Evolutionary conservation across 345 rosid genomes (phyloP).

Genomic region (Trapa incisa): DNA sequence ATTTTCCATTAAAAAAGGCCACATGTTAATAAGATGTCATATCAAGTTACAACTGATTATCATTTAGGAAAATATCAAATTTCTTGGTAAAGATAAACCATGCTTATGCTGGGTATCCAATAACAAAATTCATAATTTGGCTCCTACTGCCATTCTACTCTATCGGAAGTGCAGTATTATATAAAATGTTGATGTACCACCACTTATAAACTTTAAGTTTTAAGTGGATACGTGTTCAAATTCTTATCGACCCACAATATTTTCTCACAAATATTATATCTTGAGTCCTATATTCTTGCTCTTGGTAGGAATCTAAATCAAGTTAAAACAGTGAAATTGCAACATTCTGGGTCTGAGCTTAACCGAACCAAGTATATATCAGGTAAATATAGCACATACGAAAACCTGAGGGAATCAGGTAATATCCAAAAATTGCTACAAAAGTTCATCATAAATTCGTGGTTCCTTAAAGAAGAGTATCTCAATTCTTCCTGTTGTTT

Average conservation of each 20-base stretch:
- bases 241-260: too few relatives aligned
- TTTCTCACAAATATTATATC: neutral
- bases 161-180: too few relatives aligned
- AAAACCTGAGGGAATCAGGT: neutral
- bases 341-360: neutral
- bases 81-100: too few relatives aligned
- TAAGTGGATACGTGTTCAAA: too few relatives aligned
- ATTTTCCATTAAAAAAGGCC: too few relatives aligned
- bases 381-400: neutral
- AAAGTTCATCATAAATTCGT: neutral
- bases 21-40: too few relatives aligned
- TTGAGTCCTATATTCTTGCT: neutral
- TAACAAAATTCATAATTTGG: too few relatives aligned
- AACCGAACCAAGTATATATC: neutral
- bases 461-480: neutral
- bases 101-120: too few relatives aligned
- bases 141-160: too few relatives aligned
- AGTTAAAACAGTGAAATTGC: neutral
- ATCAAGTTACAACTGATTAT: neutral
- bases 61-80: neutral
- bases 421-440: neutral
- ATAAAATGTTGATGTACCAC: too few relatives aligned
- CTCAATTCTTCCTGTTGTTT: too few relatives aligned
- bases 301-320: neutral
- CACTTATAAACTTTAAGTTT: too few relatives aligned